Evolutionary conservation across 164 flowering plant genomes (phyloP).

Genomic region (Brasenia schreberi): DNA sequence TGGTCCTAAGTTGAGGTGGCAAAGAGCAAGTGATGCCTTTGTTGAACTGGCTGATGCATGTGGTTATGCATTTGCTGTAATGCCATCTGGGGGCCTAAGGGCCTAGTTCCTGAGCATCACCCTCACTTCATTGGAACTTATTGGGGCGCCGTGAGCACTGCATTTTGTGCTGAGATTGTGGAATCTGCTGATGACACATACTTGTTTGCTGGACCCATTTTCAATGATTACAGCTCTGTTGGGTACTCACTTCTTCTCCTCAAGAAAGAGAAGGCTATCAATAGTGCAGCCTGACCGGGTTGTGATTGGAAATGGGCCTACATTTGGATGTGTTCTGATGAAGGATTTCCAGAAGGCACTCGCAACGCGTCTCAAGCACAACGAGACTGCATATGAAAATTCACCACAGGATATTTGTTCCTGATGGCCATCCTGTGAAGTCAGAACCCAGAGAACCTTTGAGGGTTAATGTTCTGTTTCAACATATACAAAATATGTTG

Average conservation of each 20-base stretch:
- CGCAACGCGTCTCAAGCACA: constrained; percentile 22
- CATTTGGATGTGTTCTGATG: constrained; percentile 30
- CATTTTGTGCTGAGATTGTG: constrained; percentile 77
- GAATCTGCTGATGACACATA: constrained; percentile 91
- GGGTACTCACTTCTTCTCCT: constrained; percentile 78
- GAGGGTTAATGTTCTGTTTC: constrained; percentile 69
- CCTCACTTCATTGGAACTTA: constrained; percentile 26
- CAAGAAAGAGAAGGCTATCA: constrained; percentile 65
- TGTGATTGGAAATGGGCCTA: constrained; percentile 20
- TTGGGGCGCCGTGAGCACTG: constrained; percentile 83
- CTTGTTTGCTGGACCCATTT: constrained; percentile 73
- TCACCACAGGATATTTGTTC: constrained; percentile 59
- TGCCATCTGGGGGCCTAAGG: constrained; percentile 92
- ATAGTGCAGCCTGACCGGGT: constrained; percentile 31
- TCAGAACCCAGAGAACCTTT: constrained; percentile 41
- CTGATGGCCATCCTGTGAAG: constrained; percentile 50
- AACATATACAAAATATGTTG: constrained; percentile 62
- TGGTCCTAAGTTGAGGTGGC: constrained; percentile 78
- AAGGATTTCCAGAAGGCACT: constrained; percentile 20
- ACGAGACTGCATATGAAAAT: constrained; percentile 54
- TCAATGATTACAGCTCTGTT: constrained; percentile 78
- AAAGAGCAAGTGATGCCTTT: constrained; percentile 49
- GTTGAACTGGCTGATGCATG: constrained; percentile 62
- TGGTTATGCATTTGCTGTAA: constrained; percentile 61
- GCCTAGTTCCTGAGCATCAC: constrained; percentile 41